Evolutionary conservation across 257 asterid genomes (phyloP).

Genomic region (Scutellaria galericulata): DNA sequence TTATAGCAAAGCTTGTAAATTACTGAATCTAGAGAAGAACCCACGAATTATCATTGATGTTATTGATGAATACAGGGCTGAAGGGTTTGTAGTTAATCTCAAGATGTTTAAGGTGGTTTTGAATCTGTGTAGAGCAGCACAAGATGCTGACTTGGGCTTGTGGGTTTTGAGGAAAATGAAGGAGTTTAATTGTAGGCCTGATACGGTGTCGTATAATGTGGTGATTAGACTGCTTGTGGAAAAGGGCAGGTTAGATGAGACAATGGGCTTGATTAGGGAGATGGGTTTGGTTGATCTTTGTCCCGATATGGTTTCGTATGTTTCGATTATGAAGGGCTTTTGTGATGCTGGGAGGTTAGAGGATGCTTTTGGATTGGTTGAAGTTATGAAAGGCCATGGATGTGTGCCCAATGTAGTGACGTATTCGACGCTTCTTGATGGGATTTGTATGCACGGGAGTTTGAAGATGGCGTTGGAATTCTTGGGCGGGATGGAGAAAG

Average conservation of each 20-base stretch:
- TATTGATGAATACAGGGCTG: constrained; percentile 58
- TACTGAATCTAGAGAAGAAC: constrained; percentile 52
- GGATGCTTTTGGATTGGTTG: constrained; percentile 60
- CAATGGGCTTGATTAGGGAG: constrained; percentile 68
- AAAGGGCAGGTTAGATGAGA: constrained; percentile 57
- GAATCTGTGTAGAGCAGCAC: constrained; percentile 75
- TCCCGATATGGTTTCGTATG: constrained; percentile 75
- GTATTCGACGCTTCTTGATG: constrained; percentile 71
- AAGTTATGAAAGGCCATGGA: constrained; percentile 66
- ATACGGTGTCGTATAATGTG: constrained; percentile 69
- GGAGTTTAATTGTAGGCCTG: constrained; percentile 73
- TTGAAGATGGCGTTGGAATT: constrained; percentile 67
- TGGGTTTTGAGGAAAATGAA: constrained; percentile 80
- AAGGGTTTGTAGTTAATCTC: constrained; percentile 53
- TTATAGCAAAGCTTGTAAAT: constrained; percentile 65
- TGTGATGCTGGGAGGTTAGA: constrained; percentile 73
- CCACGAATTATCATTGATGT: constrained; percentile 56
- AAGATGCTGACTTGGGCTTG: constrained; percentile 67
- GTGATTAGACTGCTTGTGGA: constrained; percentile 70
- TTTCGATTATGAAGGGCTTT: constrained; percentile 59
- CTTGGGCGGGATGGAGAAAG: constrained; percentile 71
- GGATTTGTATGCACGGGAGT: constrained; percentile 64
- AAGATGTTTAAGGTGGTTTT: constrained; percentile 75
- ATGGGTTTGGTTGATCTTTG: constrained; percentile 71
- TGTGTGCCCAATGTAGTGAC: constrained; percentile 68